A percentile compares a stretch with the other conserved stretches of the same genome.
phyloP scores from a whole-genome alignment of 805 yeast species.

The Cyberlindnera xylosilytica region DNA sequence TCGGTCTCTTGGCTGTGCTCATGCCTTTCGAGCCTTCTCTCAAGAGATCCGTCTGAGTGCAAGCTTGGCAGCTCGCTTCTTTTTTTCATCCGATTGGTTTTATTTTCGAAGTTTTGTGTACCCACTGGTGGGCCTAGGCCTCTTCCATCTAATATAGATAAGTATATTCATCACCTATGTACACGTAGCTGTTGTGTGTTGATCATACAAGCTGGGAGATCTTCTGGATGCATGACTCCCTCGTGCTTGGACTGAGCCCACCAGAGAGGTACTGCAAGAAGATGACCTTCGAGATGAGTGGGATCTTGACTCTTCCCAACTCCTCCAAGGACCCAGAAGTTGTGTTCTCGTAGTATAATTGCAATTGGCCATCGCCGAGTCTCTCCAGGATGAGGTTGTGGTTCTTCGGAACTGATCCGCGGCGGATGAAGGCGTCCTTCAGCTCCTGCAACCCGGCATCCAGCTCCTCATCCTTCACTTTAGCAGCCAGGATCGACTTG shows the following conservation, averaged over 20 bases:
- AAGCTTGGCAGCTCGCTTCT: too few relatives aligned
- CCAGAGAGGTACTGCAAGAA: constrained; percentile 77
- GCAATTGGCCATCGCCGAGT: constrained; percentile 43
- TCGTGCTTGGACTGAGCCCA: constrained; percentile 59
- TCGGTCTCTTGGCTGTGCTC: constrained; percentile 42
- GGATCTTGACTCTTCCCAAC: constrained; percentile 62
- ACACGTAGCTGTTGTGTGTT: too few relatives aligned
- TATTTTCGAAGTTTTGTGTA: too few relatives aligned
- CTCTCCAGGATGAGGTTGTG: constrained; percentile 62
- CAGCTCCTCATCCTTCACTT: constrained; percentile 43
- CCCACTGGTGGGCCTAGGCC: too few relatives aligned
- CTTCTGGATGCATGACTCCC: constrained; percentile 40
- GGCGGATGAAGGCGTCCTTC: constrained; percentile 55
- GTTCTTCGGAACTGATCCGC: constrained; percentile 74
- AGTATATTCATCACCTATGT: too few relatives aligned
- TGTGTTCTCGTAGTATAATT: constrained; percentile 40
- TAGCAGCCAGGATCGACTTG: constrained; percentile 70
- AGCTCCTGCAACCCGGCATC: constrained; percentile 67
- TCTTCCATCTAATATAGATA: too few relatives aligned
- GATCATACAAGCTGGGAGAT: constrained; percentile 28
- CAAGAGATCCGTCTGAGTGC: constrained; percentile 31
- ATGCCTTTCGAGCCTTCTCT: constrained; percentile 51
- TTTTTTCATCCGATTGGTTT: too few relatives aligned
- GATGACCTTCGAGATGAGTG: constrained; percentile 62
- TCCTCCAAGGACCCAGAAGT: constrained; percentile 31